phyloP scores from a whole-genome alignment of 495 filamentous ascomycete species.

The Aspergillus baeticus region DNA sequence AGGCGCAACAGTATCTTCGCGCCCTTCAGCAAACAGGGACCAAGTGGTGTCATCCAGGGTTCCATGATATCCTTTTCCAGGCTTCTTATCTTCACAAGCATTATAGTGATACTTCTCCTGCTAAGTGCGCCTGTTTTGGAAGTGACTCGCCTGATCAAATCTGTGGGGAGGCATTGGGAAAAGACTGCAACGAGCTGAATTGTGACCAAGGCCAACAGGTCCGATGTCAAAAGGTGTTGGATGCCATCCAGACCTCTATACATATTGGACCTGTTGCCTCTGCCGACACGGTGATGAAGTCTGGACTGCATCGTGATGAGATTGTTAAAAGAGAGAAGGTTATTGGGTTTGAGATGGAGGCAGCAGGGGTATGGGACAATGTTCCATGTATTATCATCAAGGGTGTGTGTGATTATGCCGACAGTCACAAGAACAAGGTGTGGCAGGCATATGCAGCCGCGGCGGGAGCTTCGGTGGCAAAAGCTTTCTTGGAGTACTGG shows the following conservation, averaged over 20 bases:
- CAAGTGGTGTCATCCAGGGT: slow-evolving; percentile 20
- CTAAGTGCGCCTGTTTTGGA: neutral
- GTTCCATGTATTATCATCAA: neutral
- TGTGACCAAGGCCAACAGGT: neutral
- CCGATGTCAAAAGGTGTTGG: neutral
- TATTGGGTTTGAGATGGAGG: slow-evolving; percentile 48
- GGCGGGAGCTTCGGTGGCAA: slow-evolving; percentile 26
- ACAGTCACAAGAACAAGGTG: neutral
- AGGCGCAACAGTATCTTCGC: slow-evolving; percentile 5
- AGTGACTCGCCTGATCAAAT: neutral
- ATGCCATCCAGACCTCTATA: slow-evolving; percentile 13
- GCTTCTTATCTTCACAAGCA: slow-evolving; percentile 32
- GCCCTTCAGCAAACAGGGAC: neutral
- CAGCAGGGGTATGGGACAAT: neutral
- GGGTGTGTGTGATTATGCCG: neutral
- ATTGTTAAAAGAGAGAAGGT: slow-evolving; percentile 21
- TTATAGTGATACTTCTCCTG: neutral
- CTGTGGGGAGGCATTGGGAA: neutral
- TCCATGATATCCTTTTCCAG: slow-evolving; percentile 28
- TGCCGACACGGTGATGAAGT: slow-evolving; percentile 17
- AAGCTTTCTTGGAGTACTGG: too few relatives aligned
- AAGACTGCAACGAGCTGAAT: neutral
- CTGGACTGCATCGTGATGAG: slow-evolving; percentile 7
- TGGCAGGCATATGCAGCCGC: slow-evolving; percentile 28
- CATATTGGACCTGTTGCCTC: slow-evolving; percentile 15